Evolutionary conservation across 2,329 filamentous ascomycete genomes (phyloP), one percentile per base, ranked within the genome.

Genomic region (Thielaviopsis musarum): DNA sequence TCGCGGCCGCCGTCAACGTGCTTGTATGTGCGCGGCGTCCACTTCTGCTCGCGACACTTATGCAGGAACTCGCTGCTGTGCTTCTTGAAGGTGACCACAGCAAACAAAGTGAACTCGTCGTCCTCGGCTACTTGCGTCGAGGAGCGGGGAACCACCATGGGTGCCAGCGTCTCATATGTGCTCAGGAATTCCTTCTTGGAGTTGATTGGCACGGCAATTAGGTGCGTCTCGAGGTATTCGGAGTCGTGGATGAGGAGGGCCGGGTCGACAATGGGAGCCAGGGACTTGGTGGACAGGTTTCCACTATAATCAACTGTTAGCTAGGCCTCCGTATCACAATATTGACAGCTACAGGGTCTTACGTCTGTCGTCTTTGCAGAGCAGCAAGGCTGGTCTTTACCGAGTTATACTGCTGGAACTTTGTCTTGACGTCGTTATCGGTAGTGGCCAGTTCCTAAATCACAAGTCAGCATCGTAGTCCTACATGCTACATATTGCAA

Each of bases 221-320:
- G 83, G 70, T 96, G 91, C 30, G 93, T 96, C 74, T 96, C 90
- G 66, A 98, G 84, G 73, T 95, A 97, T 73, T 98, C 93, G 21
- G 91, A 96, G 69, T 95, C 84, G 71, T 86, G 87, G 64, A 96
- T 81, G 52, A 95, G 79, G 61, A 91, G 74, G 59, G 80, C 76
- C 9, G 91, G 90, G 67, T 91, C 80, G 66, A 98, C 85, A 63
- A 97, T 82, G 13, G 89, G 84, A n/a, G 88, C 83, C 64, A 98
- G 84, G 13, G 91, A 97, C 70, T 91, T 95, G 65, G 91, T 96
- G 22, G 91, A 81, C 54, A 98, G 85, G 70, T 96, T 98, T 64
- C 93, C 93, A 57, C 87, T 91, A 64, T 49, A 57, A 62, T 52
- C 26, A 13, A 56, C 15, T 22, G 12, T n/a, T 28, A 28, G 22